Conservation (phyloP, 2,329 filamentous ascomycete species). For the Penicillium sp. region DNA sequence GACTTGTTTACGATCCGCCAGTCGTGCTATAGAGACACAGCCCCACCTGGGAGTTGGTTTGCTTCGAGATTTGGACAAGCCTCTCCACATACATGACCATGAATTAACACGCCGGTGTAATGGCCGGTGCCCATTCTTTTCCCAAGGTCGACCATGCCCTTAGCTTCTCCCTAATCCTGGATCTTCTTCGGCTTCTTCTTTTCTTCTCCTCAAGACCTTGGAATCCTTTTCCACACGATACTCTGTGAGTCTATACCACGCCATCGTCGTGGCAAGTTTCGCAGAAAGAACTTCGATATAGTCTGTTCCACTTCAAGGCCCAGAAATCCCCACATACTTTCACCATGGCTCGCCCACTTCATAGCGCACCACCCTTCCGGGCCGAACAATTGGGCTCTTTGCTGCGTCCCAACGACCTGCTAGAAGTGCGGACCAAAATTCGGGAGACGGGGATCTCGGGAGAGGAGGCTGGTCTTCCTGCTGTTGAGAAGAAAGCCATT, state of each 20-base stretch:
- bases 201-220: no score
- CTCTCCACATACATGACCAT: no score
- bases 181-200: no score
- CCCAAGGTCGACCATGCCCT: no score
- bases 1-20: no score
- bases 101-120: no score
- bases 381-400: conserved; percentile 21
- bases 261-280: background rate
- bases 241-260: background rate
- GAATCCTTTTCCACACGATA: background rate
- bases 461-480: conserved; percentile 15
- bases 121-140: no score
- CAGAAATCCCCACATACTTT: background rate
- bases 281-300: background rate
- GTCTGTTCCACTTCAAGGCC: background rate
- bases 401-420: conserved; percentile 15
- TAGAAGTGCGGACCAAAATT: conserved; percentile 17
- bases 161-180: no score
- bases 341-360: conserved; percentile 12
- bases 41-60: background rate
- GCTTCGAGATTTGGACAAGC: background rate
- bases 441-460: conserved; percentile 15
- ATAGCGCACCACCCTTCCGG: conserved; percentile 19
- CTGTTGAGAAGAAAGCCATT: conserved; percentile 15
- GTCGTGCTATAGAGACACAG: no score